Evolutionary conservation across 768 basidiomycete genomes (phyloP), one percentile per base, ranked within the genome.

Genomic region (Amyloporia xantha): DNA sequence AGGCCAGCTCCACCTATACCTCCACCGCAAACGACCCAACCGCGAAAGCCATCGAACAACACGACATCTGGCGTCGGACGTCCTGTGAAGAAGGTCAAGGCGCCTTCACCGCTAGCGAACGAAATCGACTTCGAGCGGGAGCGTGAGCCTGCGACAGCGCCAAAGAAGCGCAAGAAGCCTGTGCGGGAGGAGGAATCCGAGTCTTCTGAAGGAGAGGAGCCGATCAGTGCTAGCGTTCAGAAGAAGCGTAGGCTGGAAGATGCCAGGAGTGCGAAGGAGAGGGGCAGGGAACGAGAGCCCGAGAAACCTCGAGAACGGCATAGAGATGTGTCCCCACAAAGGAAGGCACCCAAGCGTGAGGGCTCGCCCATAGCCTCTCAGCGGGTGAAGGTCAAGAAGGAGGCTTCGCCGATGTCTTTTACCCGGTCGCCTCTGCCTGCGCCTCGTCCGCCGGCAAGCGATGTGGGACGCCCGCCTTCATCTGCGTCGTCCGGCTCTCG

Each of bases 301-400:
- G 56, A 43, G 19, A 41, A 24, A 4, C 20, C 21, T 20, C 40
- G 41, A 78, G 67, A 59, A 66, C 66, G 21, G 75, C 73, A 17
- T 17, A 13, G 57, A 17, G 58, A 60, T 30, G 49, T 53, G 11
- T 45, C 53, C 0, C 39, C 54, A 1, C 56, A 53, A 39, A 73
- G 69, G 56, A 77, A 74, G 59, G 63, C 66, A 4, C 61, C 45
- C 3, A 25, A 27, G 24, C 60, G 51, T n/a, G 70, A 63, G 5
- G 51, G 49, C 21, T 57, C 56, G 37, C n/a, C 48, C 57, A 5
- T 47, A 49, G 25, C 41, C 39, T 5, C 56, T 62, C 7, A 53
- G 52, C 17, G 57, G 58, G 44, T 55, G 40, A 77, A 69, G 51
- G 56, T 63, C 23, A 72, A 66, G 57, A 70, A 72, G 47, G 70